phyloP scores from a whole-genome alignment of 371 early-diverging fungal genomes.

The Entomophthora muscae region DNA sequence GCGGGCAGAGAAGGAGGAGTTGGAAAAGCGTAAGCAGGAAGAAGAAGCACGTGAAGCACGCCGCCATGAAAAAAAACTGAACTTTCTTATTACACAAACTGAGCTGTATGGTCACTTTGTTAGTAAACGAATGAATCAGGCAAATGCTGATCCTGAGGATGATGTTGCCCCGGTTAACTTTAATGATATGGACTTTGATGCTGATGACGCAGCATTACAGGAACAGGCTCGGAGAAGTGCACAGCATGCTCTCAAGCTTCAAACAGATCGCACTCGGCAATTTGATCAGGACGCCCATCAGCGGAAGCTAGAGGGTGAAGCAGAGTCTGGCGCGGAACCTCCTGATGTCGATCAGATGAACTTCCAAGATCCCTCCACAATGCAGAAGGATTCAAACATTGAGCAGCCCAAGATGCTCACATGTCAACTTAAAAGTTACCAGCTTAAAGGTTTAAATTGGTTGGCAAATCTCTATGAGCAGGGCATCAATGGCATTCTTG shows the following conservation, averaged over 20 bases:
- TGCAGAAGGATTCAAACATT: constrained; percentile 48
- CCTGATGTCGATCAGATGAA: constrained; percentile 53
- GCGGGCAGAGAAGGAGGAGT: constrained; percentile 77
- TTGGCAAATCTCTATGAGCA: constrained; percentile 89
- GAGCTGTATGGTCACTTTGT: constrained; percentile 96
- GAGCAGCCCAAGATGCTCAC: constrained; percentile 77
- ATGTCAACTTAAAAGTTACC: constrained; percentile 83
- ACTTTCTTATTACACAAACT: constrained; percentile 92
- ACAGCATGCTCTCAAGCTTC: constrained; percentile 57
- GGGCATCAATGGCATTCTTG: constrained; percentile 94
- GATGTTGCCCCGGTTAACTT: constrained; percentile 15
- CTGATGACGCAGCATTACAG: constrained; percentile 45
- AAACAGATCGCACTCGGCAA: constrained; percentile 42
- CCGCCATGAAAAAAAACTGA: constrained; percentile 86
- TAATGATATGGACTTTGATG: constrained; percentile 60
- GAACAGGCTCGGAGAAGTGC: constrained; percentile 58
- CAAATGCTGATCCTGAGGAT: constrained; percentile 13
- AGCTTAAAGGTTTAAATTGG: constrained; percentile 98
- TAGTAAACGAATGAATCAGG: constrained; percentile 45
- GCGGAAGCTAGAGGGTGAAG: constrained; percentile 5
- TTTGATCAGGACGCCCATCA: constrained; percentile 45
- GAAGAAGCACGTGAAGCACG: constrained; percentile 80
- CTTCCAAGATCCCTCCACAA: constrained; percentile 62
- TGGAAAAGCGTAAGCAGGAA: constrained; percentile 62
- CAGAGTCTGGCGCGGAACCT: background rate